Conservation (phyloP, 208 protist genomes). For the Acanthamoeba triangularis region DNA sequence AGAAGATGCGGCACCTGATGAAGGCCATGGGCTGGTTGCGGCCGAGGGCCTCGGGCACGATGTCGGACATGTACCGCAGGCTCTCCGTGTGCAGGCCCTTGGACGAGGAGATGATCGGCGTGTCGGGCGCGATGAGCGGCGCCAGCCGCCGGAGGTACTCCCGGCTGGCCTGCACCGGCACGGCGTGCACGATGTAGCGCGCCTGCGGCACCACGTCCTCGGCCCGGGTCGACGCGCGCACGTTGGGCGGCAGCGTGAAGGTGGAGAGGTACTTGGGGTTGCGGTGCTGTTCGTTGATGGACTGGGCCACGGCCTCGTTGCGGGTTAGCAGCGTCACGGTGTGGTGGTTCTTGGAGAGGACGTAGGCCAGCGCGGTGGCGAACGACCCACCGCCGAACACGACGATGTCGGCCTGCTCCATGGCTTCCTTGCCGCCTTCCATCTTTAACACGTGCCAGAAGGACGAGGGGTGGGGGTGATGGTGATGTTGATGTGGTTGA, state of each 20-base stretch:
- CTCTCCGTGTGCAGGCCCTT: slow-evolving; percentile 79
- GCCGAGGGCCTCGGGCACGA: slow-evolving; percentile 55
- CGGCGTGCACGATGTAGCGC: slow-evolving; percentile 75
- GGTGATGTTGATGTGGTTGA: not conserved
- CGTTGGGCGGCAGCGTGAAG: slow-evolving; percentile 47
- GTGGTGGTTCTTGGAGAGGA: slow-evolving; percentile 63
- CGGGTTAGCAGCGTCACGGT: slow-evolving; percentile 68
- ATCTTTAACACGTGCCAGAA: slow-evolving; percentile 55
- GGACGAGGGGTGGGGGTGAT: slow-evolving; percentile 10
- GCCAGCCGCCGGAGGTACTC: slow-evolving; percentile 66
- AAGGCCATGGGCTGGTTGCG: slow-evolving; percentile 71
- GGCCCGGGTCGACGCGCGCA: slow-evolving; percentile 52
- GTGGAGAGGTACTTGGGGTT: slow-evolving; percentile 74
- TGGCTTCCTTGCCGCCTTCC: not conserved
- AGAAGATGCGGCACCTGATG: not conserved
- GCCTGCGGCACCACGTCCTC: slow-evolving; percentile 39
- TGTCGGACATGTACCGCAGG: slow-evolving; percentile 69
- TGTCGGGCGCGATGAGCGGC: slow-evolving; percentile 68
- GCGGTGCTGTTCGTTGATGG: slow-evolving; percentile 76
- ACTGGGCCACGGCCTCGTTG: not conserved
- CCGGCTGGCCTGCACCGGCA: slow-evolving; percentile 67
- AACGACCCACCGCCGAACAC: slow-evolving; percentile 84
- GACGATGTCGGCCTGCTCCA: not conserved
- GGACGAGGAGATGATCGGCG: slow-evolving; percentile 79
- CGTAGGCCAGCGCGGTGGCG: slow-evolving; percentile 74